These are phyloP conservation scores for Backusella sp. DNA, from an alignment of 192 early-diverging fungal genomes.

Conservation along the genomic window DNA sequence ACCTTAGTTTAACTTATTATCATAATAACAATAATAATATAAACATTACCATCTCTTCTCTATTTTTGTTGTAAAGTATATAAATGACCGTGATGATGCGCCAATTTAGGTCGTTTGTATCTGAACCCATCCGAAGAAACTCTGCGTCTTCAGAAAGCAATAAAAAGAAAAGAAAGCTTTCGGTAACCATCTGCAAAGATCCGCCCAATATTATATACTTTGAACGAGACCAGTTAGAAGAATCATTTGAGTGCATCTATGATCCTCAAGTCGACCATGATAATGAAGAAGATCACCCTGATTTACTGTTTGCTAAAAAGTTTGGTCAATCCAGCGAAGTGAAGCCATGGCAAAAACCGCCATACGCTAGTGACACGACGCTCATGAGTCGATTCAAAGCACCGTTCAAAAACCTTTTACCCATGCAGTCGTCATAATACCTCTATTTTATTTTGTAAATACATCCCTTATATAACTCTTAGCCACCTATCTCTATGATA, in stretches of 20 bases:
- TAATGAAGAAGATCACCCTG: constrained; percentile 33
- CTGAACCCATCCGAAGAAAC: constrained; percentile 19
- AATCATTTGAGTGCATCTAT: constrained; percentile 30
- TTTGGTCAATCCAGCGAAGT: neutral
- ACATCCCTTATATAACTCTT: neutral
- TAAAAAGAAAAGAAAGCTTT: constrained; percentile 9
- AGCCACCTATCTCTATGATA: neutral
- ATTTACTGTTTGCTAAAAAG: constrained; percentile 6
- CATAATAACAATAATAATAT: neutral
- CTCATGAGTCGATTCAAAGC: constrained; percentile 11
- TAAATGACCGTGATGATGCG: constrained; percentile 20
- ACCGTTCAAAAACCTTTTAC: neutral
- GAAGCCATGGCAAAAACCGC: constrained; percentile 28
- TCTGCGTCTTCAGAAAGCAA: neutral
- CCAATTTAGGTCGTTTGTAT: constrained; percentile 7
- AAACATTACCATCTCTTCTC: neutral
- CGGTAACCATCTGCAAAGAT: constrained; percentile 33
- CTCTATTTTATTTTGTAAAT: neutral
- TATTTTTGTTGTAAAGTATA: neutral
- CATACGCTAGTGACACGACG: neutral
- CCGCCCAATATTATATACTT: constrained; percentile 27
- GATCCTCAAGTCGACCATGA: constrained; percentile 28
- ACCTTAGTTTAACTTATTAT: neutral
- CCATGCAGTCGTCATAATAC: neutral
- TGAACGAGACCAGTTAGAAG: constrained; percentile 17